A percentile compares a stretch with the other conserved stretches of the same genome.
phyloP scores from a whole-genome alignment of 1,284 basidiomycete species.

The Moesziomyces globuligerus region DNA sequence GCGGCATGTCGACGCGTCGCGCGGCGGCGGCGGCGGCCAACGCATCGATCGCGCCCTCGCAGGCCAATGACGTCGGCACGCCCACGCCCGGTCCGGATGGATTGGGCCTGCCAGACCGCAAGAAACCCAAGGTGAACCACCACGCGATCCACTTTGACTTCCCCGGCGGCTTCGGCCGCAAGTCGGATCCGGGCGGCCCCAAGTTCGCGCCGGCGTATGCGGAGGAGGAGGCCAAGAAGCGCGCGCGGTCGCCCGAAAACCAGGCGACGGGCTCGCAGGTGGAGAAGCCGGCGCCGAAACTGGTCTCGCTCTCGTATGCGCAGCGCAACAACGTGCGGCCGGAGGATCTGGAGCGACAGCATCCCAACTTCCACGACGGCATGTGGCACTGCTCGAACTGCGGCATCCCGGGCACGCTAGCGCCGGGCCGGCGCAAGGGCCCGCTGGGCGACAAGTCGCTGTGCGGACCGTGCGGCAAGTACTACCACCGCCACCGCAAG shows the following conservation, averaged over 20 bases:
- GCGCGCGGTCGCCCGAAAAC: constrained; percentile 43
- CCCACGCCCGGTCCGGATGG: constrained; percentile 51
- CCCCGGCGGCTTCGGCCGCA: constrained; percentile 62
- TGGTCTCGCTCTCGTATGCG: constrained; percentile 44
- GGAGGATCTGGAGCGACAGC: constrained; percentile 62
- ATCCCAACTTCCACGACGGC: constrained; percentile 64
- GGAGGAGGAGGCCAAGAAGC: constrained; percentile 50
- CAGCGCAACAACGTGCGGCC: constrained; percentile 55
- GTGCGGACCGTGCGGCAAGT: constrained; percentile 88
- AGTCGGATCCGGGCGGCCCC: constrained; percentile 47
- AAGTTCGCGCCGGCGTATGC: constrained; percentile 46
- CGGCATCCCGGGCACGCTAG: constrained; percentile 60
- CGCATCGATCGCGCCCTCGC: constrained; percentile 54
- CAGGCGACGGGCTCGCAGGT: constrained; percentile 40
- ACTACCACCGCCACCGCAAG: constrained; percentile 62
- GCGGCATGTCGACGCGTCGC: constrained; percentile 50
- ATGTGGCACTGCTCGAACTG: constrained; percentile 67
- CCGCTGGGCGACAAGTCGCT: constrained; percentile 88
- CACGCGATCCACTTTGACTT: constrained; percentile 61
- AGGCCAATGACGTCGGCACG: constrained; percentile 44
- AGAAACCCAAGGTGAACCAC: constrained; percentile 50
- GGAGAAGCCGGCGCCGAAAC: constrained; percentile 39
- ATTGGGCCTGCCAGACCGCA: constrained; percentile 44
- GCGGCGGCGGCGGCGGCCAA: constrained; percentile 61
- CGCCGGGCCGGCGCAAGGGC: constrained; percentile 73